Base-by-base conservation (phyloP, 2,329 filamentous ascomycete species). In the Talaromyces sp. region DNA sequence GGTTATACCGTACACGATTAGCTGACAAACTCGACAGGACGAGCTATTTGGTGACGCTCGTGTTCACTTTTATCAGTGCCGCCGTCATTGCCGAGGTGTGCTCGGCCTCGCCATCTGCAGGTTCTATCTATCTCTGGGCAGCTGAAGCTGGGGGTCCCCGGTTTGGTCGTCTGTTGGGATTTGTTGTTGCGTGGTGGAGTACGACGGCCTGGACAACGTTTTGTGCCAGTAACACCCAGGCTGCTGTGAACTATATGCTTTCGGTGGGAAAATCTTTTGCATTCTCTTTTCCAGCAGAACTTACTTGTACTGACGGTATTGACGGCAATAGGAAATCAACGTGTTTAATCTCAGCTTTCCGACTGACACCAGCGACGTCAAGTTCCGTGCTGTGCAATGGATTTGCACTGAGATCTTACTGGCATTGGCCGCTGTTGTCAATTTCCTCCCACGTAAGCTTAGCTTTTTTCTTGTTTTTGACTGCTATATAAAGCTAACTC, bases 131-230 rank as follows among this genome's bases (percentile, higher is more conserved):
- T 63, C 77, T 86, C 19, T 85, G 83, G 83, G 83, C 83, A n/a
- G 83, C 83, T 46, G 83, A 85, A 64, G 76, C 83, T 19, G 83
- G 83, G 50, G 83, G 83, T 5, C 81, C 78, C 27, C 76, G 76
- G 24, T 85, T 76, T 64, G 83, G 83, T n/a, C 71, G 83, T 29
- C 72, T 86, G 0, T 78, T 85, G 58, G 83, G 83, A 19, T 85
- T 84, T 68, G 71, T 85, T n/a, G 84, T 85, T n/a, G 84, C 84
- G 0, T 86, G 83, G 84, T 86, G 84, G 84, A 83, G 81, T 65
- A 85, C 82, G 0, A 86, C 83, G 0, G 84, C 84, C 1, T 86
- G 84, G 84, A 86, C 84, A 2, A 86, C 81, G 0, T 83, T 83
- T 59, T 82, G 80, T 67, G 81, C 81, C 2, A 83, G 81, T 76